Base-by-base conservation (phyloP, 345 rosid genomes). In the Eucalyptus coolabah region DNA sequence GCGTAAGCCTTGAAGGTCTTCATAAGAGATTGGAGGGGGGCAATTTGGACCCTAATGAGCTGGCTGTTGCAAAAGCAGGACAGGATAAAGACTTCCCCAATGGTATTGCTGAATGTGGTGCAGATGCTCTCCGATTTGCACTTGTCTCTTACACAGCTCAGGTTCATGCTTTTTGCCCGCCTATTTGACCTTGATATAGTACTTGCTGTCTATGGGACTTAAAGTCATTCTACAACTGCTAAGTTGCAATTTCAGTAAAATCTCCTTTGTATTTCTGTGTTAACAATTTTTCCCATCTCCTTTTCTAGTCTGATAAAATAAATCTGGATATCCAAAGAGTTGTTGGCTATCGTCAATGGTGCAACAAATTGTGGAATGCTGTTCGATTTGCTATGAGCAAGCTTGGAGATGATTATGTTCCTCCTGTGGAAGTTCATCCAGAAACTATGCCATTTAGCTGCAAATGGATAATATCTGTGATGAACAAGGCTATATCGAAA, bases 301-400 rank as follows among this genome's bases (percentile, higher is more conserved):
- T n/a, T 83, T 92, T 93, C 87, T 94, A 98, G 98, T 96, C 98
- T 30, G 99, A 97, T 92, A 98, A 93, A 93, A 98, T 98, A 88
- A 98, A 98, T 95, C 93, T 98, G 95, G 98, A 98, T 92, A 97
- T 98, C 87, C 97, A 93, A 92, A 94, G 99, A 92, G 99, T 98
- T 63, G 97, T 96, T 90, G 99, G 99, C 37, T 97, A 97, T 93
- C 99, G 98, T n/a, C 99, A 98, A 86, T 98, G 99, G 99, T 98
- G 99, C 92, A 98, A 98, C 92, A 98, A 98, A 90, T 90, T 98
- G 65, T 97, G 99, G 99, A 97, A 98, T 91, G 99, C 99, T 14
- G 99, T 98, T 91, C 96, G 99, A 82, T 98, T 96, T 92, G 98
- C 98, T 24, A 95, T 98, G 98, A 95, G 95, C 93, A 98, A 94